A percentile compares a stretch with the other conserved stretches of the same genome.
Evolutionary conservation across 2,329 filamentous ascomycete genomes (phyloP).

Genomic region (Triangularia setosa): DNA sequence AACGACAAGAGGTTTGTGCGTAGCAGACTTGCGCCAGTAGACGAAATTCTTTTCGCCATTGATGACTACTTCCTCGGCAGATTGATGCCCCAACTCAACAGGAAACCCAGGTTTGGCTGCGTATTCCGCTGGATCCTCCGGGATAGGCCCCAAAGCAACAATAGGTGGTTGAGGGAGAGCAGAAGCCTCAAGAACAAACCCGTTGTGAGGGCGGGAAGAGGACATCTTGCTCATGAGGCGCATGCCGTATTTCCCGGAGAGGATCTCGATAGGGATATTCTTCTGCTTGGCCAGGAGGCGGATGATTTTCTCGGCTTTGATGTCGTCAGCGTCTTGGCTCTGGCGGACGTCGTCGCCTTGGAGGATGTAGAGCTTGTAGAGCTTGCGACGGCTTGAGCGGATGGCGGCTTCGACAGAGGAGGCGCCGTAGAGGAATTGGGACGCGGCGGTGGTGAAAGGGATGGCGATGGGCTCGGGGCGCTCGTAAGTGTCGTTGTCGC

Average conservation of each 20-base stretch:
- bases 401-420: conserved; percentile 79
- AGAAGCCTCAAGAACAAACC: conserved; percentile 81
- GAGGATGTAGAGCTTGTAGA: conserved; percentile 83
- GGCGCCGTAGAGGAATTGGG: conserved; percentile 85
- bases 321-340: conserved; percentile 38
- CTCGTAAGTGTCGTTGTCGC: neutral
- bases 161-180: conserved; percentile 72
- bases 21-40: conserved; percentile 26
- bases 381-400: conserved; percentile 58
- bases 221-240: conserved; percentile 80
- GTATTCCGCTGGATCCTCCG: conserved; percentile 42
- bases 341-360: conserved; percentile 45
- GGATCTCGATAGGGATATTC: conserved; percentile 53
- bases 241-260: conserved; percentile 55
- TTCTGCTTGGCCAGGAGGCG: conserved; percentile 44
- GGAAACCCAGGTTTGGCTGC: conserved; percentile 49
- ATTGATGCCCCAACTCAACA: conserved; percentile 62
- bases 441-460: conserved; percentile 74
- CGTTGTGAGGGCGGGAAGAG: conserved; percentile 80
- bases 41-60: conserved; percentile 64
- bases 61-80: conserved; percentile 66
- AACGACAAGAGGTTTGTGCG: conserved; percentile 65
- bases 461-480: conserved; percentile 25
- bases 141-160: conserved; percentile 49
- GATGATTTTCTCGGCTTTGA: conserved; percentile 27